These are phyloP conservation scores for Discostella stelligeroides DNA, from an alignment of 108 stramenopile species.

Conservation along the genomic window DNA sequence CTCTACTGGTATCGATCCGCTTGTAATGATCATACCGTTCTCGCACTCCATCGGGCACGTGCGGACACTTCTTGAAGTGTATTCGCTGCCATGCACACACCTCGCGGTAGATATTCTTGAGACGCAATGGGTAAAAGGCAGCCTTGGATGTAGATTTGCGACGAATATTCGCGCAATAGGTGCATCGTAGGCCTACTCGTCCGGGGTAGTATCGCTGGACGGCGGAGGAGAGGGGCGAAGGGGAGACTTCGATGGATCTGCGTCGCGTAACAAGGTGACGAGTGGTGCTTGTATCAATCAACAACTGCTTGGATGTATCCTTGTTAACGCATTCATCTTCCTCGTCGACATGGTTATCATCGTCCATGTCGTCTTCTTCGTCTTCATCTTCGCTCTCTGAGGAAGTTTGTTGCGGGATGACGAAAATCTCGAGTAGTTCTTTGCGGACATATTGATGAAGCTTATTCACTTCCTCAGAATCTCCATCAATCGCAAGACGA, in stretches of 20 bases:
- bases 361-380: conserved; percentile 19
- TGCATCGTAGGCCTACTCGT: conserved; percentile 48
- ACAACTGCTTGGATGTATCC: neutral
- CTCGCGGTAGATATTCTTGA: conserved; percentile 52
- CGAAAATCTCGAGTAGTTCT: conserved; percentile 53
- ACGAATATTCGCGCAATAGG: conserved; percentile 45
- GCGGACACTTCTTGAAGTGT: conserved; percentile 54
- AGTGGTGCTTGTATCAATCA: conserved; percentile 5
- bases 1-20: conserved; percentile 40
- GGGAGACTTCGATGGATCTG: conserved; percentile 3
- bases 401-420: conserved; percentile 34
- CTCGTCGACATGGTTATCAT: neutral
- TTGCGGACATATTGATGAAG: conserved; percentile 51
- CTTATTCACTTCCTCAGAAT: conserved; percentile 46
- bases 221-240: neutral
- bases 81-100: conserved; percentile 62
- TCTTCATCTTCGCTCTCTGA: conserved; percentile 7
- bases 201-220: conserved; percentile 47
- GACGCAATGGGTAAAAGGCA: conserved; percentile 47
- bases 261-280: conserved; percentile 14
- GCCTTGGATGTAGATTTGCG: conserved; percentile 34
- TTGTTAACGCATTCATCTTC: neutral
- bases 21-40: conserved; percentile 52
- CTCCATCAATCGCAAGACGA: conserved; percentile 45
- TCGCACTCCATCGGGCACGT: conserved; percentile 36